Conservation (phyloP, 78 protist genomes). For the Protostelium mycophagum region DNA sequence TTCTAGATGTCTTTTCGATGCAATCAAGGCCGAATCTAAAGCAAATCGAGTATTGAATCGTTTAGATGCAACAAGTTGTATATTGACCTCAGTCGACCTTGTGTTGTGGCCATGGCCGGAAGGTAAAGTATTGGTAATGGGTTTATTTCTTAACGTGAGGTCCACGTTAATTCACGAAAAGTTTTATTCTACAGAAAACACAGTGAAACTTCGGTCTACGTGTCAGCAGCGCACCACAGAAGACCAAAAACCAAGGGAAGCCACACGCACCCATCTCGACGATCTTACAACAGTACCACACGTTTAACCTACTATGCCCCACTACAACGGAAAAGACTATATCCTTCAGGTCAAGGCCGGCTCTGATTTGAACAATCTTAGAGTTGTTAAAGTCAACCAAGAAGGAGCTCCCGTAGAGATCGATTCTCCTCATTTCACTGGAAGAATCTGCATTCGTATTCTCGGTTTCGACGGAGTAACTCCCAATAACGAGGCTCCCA, state of each 20-base stretch:
- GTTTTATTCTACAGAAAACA: not conserved
- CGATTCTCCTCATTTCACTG: not conserved
- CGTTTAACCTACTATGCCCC: not conserved
- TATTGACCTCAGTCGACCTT: too few relatives aligned
- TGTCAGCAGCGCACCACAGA: not conserved
- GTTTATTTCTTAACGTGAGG: too few relatives aligned
- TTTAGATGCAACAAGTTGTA: too few relatives aligned
- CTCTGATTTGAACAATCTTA: not conserved
- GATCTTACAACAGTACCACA: not conserved
- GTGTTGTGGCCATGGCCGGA: too few relatives aligned
- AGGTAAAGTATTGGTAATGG: too few relatives aligned
- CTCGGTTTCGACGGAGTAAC: not conserved
- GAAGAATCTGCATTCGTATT: not conserved
- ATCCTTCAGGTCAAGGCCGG: not conserved
- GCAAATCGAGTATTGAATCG: too few relatives aligned
- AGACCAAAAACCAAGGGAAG: not conserved
- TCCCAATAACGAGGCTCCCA: not conserved
- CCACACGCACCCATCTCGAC: not conserved
- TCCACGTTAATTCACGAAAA: too few relatives aligned
- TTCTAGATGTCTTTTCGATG: too few relatives aligned
- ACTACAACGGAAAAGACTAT: not conserved
- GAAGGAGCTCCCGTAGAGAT: not conserved
- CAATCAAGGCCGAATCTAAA: too few relatives aligned
- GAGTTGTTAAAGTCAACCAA: not conserved
- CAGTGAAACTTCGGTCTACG: not conserved